Base-by-base conservation (phyloP, 1,139 yeast genomes). In the Geotrichum aggregatum region DNA sequence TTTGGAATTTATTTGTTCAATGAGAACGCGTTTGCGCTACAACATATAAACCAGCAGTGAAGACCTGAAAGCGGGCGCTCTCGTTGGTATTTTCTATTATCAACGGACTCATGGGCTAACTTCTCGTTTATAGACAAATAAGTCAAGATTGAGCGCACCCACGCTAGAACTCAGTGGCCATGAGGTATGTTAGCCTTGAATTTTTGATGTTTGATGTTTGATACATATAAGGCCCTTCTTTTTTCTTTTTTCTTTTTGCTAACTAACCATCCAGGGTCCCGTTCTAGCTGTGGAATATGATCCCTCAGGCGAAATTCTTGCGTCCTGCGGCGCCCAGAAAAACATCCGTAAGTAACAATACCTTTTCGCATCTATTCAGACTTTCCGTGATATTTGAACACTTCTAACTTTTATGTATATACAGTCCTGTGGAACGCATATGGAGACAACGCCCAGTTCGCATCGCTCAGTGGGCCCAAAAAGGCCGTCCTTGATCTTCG, bases 401-500 rank as follows among this genome's bases (percentile, higher is more conserved):
- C n/a, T n/a, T n/a, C n/a, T n/a, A n/a, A n/a, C n/a, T n/a, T n/a
- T n/a, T n/a, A n/a, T n/a, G n/a, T n/a, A n/a, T 22, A 13, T 16
- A 1, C 28, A 61, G 64, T 63, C 10, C 60, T 80, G 31, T 80
- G 84, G 84, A 68, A 69, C 40, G 65, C 75, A 1, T 54, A 54
- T 39, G 61, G 58, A 58, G 49, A 68, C 57, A 47, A 60, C 21
- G 68, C 71, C 2, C 77, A 77, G 59, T 69, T 68, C 49, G 82
- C 80, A 1, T 62, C 67, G 1, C 57, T 78, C 2, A 58, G 54
- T 13, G 82, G 80, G 5, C 83, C 79, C 62, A 77, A 75, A 50
- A 71, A 74, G 1, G 81, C 82, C 0, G 75, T 80, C 0, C 70
- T 79, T 0, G 72, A 76, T 24, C 60, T 78, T 14, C 63, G 65